Conservation (phyloP, 495 filamentous ascomycete species). For the Aspergillus avenaceus region DNA sequence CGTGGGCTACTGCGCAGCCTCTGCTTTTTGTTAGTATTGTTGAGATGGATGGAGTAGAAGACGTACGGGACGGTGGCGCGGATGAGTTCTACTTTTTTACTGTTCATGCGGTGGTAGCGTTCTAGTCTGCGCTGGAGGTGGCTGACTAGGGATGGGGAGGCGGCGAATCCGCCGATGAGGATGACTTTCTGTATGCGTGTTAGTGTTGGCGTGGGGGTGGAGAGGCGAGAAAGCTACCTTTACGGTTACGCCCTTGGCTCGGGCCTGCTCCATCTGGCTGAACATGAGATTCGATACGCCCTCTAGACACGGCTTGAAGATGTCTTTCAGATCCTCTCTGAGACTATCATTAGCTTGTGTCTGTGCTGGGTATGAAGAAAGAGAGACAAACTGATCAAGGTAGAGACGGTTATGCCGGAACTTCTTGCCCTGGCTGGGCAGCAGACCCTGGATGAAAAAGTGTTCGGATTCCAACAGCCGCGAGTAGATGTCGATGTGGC, state of each 20-base stretch:
- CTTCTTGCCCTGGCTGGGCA: not conserved
- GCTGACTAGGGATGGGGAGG: not conserved
- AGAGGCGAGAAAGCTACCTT: not conserved
- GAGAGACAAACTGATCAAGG: not conserved
- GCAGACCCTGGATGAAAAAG: not conserved
- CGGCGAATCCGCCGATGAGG: slow-evolving; percentile 7
- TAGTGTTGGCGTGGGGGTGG: no score
- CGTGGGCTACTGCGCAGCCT: slow-evolving; percentile 5
- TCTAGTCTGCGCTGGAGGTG: not conserved
- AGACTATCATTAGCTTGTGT: not conserved
- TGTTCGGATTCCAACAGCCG: not conserved
- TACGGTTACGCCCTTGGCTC: not conserved
- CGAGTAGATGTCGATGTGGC: not conserved
- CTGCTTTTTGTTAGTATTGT: not conserved
- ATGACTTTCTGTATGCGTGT: slow-evolving; percentile 7
- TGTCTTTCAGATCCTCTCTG: not conserved
- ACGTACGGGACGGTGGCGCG: not conserved
- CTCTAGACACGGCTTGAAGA: not conserved
- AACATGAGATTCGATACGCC: slow-evolving; percentile 1
- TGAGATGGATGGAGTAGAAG: no score
- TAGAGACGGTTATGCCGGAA: not conserved
- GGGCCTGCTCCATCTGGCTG: not conserved
- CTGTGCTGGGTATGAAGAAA: not conserved
- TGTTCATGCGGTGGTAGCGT: not conserved
- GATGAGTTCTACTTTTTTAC: not conserved